Evolutionary conservation across 1,284 basidiomycete species (phyloP), one percentile per base, ranked within the genome.

Genomic region (Lignosus rhinocerotis): DNA sequence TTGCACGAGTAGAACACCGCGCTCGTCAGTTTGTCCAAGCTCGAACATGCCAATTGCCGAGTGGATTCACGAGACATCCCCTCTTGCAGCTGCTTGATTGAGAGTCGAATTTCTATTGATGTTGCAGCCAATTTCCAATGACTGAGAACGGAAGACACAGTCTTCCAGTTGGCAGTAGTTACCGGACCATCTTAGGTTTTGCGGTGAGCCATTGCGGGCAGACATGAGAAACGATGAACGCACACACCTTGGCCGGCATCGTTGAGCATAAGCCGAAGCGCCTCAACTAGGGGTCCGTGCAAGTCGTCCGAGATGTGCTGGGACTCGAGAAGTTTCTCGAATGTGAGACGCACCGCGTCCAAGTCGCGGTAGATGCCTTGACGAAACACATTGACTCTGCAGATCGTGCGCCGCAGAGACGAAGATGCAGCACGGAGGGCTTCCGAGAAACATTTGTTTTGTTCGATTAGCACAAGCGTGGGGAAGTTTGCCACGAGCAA

Each of bases 61-160:
- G 80, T 82, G 7, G 77, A 73, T 34, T 85, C 82, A 38, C 82
- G 78, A n/a, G 78, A 73, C 33, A 91, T 77, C 6, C 83, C 83
- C 53, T 85, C 80, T 34, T 85, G 86, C 63, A 92, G 75, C 65
- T 90, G 87, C 67, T 87, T 82, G 55, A 92, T 76, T 32, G 86
- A 82, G 43, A 92, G 82, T 53, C 90, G 86, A 59, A 92, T 80
- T 66, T 92, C 86, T 55, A 92, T 85, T 1, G 87, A 85, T 0
- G 91, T 91, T 2, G 87, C 88, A 16, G 87, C 84, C 36, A 92
- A 82, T 67, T 89, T 89, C 89, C 90, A 93, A 0, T 90, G 90
- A 60, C 87, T 91, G 25, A 92, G 77, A 39, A 87, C 76, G 21
- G 81, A 84, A 0, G 83, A 83, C 6, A 86, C 80, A 55, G 82